These are phyloP conservation scores for Puccinia triticina DNA, from an alignment of 1,284 basidiomycete genomes.

Conservation along the genomic window DNA sequence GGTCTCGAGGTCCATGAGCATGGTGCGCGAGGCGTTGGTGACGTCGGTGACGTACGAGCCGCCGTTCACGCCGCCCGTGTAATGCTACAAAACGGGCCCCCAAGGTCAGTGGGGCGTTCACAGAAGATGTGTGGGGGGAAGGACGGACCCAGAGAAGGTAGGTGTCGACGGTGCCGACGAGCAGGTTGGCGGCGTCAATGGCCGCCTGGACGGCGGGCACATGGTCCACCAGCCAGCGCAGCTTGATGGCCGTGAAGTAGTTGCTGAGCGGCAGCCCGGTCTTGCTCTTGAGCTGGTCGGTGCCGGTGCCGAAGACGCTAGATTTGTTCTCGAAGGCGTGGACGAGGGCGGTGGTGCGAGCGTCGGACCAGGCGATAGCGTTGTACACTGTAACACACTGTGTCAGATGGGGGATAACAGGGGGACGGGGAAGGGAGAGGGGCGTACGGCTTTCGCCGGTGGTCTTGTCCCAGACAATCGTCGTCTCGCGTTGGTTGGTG, in stretches of 20 bases:
- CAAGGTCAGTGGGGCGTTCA: too few species aligned
- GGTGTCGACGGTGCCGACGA: slow-evolving; percentile 93
- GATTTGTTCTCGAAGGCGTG: slow-evolving; percentile 62
- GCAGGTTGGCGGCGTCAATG: slow-evolving; percentile 77
- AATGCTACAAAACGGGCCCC: too few species aligned
- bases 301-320: slow-evolving; percentile 64
- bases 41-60: slow-evolving; percentile 88
- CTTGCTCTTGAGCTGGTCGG: slow-evolving; percentile 67
- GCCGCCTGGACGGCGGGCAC: slow-evolving; percentile 77
- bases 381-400: slow-evolving; percentile 29
- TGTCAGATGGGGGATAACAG: neutral
- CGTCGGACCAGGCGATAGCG: slow-evolving; percentile 96
- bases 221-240: slow-evolving; percentile 95
- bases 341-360: slow-evolving; percentile 81
- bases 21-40: slow-evolving; percentile 95
- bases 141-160: slow-evolving; percentile 84
- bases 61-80: slow-evolving; percentile 69
- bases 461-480: slow-evolving; percentile 83
- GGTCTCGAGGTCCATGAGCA: slow-evolving; percentile 81
- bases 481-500: slow-evolving; percentile 96
- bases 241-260: slow-evolving; percentile 69
- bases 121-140: too few species aligned
- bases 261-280: slow-evolving; percentile 77
- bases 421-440: neutral
- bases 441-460: slow-evolving; percentile 72